Evolutionary conservation across 805 yeast genomes (phyloP), one percentile per base, ranked within the genome.

Genomic region (Ogataea polymorpha): DNA sequence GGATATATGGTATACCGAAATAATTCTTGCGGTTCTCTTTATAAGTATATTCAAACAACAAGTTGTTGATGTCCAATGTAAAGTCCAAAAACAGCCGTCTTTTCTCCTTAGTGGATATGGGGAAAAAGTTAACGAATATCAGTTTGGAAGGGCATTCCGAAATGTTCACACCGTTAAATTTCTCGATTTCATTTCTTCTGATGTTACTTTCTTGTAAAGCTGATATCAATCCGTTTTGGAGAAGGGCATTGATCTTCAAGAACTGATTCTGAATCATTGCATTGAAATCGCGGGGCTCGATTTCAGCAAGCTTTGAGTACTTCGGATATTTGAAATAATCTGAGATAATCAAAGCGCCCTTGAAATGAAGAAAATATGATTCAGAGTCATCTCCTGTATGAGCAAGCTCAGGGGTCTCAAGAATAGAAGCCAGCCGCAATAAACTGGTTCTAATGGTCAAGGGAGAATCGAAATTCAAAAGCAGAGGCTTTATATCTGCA

Each of bases 291-390:
- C 44, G 46, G 6, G 45, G 35, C 34, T 53, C 53, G 5, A 62
- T 30, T 16, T 65, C 65, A 8, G 53, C 52, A 24, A 65, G 36
- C 9, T 35, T 44, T 12, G 46, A 41, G 16, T 59, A 55, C 37
- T 60, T 63, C 6, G 70, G 68, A 25, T 60, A 51, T 24, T 57
- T 59, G 39, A 59, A 54, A 44, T 61, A 70, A 50, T 79, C 85
- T 0, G 96, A 95, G 3, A 86, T 66, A 30, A 86, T 68, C 7
- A 88, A 61, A 13, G 84, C 79, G 2, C 86, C 86, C n/a, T 73
- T 72, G 15, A 87, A 69, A 36, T 68, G 65, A 47, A 83, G 72
- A 30, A 31, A 38, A 23, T 39, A 45, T 6, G 35, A 10, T 12
- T 25, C 20, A n/a, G 21, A n/a, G n/a, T 37, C 34, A 20, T 16